Evolutionary conservation across 768 basidiomycete genomes (phyloP).

Genomic region (Collybia sordida): DNA sequence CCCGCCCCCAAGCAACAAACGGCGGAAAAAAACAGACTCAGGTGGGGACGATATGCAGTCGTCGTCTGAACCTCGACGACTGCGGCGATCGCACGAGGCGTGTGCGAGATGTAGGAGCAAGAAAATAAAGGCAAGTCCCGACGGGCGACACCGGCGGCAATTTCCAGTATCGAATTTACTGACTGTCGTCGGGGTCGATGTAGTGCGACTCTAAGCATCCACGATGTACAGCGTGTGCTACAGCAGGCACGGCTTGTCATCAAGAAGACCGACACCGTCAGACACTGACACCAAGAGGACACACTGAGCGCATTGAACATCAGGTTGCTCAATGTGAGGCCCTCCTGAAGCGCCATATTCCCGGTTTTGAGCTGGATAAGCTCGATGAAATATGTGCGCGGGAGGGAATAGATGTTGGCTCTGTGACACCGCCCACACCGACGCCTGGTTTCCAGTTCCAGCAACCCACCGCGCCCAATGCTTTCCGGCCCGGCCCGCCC

Average conservation of each 20-base stretch:
- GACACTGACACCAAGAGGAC: conserved; percentile 81
- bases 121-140: conserved; percentile 89
- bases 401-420: conserved; percentile 60
- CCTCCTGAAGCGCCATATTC: conserved; percentile 72
- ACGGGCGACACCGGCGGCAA: conserved; percentile 81
- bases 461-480: conserved; percentile 19
- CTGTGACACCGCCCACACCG: conserved; percentile 22
- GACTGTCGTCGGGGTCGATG: conserved; percentile 13
- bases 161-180: conserved; percentile 53
- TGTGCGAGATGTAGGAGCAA: conserved; percentile 93
- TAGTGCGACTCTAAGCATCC: conserved; percentile 93
- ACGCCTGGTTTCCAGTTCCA: conserved; percentile 34
- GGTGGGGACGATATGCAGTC: conserved; percentile 53
- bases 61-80: conserved; percentile 72
- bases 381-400: conserved; percentile 65
- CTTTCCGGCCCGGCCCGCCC: conserved; percentile 31
- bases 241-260: conserved; percentile 76
- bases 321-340: conserved; percentile 78
- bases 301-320: conserved; percentile 80
- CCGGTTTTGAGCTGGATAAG: conserved; percentile 63
- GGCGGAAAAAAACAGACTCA: conserved; percentile 57
- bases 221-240: conserved; percentile 80
- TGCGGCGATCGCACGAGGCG: conserved; percentile 88
- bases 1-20: conserved; percentile 38
- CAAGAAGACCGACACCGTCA: conserved; percentile 89